Evolutionary conservation across 768 basidiomycete genomes (phyloP).

Genomic region (Pisolithus orientalis): DNA sequence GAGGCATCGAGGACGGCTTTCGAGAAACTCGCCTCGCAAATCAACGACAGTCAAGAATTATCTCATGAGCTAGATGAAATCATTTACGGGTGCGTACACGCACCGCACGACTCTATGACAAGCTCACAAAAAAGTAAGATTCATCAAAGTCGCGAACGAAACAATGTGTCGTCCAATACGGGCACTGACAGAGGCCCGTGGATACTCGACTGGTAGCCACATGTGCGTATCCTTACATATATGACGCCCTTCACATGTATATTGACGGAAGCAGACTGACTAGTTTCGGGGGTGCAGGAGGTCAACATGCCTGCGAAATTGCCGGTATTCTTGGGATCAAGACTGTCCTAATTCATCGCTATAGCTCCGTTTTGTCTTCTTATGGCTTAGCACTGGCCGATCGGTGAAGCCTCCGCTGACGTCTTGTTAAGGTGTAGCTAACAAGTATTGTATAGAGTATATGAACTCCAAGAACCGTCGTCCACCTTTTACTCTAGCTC

Average conservation of each 20-base stretch:
- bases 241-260: not conserved
- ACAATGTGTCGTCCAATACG: conserved; percentile 95
- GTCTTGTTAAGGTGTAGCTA: not conserved
- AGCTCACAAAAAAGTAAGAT: conserved; percentile 37
- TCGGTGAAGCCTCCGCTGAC: conserved; percentile 31
- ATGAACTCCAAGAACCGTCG: conserved; percentile 85
- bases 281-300: conserved; percentile 86
- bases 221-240: conserved; percentile 29
- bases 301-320: conserved; percentile 92
- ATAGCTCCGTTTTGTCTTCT: conserved; percentile 89
- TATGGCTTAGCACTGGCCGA: conserved; percentile 93
- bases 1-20: conserved; percentile 66
- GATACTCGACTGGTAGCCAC: conserved; percentile 77
- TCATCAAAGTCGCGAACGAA: conserved; percentile 95
- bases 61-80: conserved; percentile 74
- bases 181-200: conserved; percentile 83
- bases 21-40: conserved; percentile 57
- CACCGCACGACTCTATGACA: not conserved
- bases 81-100: conserved; percentile 65
- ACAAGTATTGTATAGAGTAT: conserved; percentile 45
- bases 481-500: conserved; percentile 69
- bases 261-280: conserved; percentile 47
- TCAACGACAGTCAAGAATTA: conserved; percentile 59
- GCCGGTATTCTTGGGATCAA: conserved; percentile 81
- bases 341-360: conserved; percentile 82